Evolutionary conservation across 225 moss, liverwort and hornwort species (phyloP), one percentile per base, ranked within the genome.

Genomic region (Climacium dendroides): DNA sequence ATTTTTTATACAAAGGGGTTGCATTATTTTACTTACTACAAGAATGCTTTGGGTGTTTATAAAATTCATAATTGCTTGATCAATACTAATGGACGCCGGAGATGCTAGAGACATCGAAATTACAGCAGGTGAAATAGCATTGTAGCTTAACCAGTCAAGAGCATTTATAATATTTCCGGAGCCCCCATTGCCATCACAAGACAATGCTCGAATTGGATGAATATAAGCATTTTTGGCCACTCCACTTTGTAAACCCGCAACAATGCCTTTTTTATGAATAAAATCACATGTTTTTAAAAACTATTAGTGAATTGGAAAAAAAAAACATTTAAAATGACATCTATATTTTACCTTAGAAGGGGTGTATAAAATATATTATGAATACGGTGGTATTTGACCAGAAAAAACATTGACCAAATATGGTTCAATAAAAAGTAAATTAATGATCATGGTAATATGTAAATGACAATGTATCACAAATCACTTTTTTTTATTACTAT

Each of bases 41-140:
- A 96, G 88, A 64, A 95, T 88, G 61, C 98, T 95, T 39, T 84
- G 65, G 7, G 69, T 86, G 11, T 93, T 90, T 79, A 98, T 92
- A 18, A 96, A 90, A 61, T 95, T 95, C 25, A 34, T 79, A 52
- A 98, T 90, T 54, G 98, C 97, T 93, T 98, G 98, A 88, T 98
- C 98, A 75, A 98, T 92, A 86, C 97, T 98, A 78, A 97, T 97
- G 4, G 98, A 98, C 23, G 97, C 95, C 41, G 88, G 61, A 59
- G 98, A 90, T 47, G 97, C 94, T 67, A 98, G 91, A 12, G 98
- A 96, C 97, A 98, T 95, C 35, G 96, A 98, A 79, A 98, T 28
- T 7, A 98, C 88, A 30, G 97, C 95, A 15, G 98, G 98, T 11
- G 83, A 37, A 6, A 95, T 85, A 55, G 89, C 91, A 81, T 97